These are phyloP conservation scores for Spongispora temasekensis DNA, from an alignment of 1,284 basidiomycete genomes.

Conservation along the genomic window DNA sequence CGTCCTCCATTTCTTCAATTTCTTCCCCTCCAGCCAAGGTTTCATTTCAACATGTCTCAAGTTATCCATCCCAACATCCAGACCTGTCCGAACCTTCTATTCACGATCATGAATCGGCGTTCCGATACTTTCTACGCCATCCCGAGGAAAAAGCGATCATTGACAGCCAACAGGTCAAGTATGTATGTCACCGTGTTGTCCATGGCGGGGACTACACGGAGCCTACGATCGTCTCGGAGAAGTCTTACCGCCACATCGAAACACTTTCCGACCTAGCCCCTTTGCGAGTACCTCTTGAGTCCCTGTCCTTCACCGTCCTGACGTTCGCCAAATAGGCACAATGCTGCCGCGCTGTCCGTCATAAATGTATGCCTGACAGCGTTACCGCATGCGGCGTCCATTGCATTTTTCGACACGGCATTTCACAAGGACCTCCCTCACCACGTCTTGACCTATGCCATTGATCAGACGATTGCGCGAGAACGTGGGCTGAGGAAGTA, in stretches of 20 bases:
- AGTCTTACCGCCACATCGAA: slow-evolving; percentile 70
- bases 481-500: slow-evolving; percentile 78
- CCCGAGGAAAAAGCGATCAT: slow-evolving; percentile 48
- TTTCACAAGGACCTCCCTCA: slow-evolving; percentile 79
- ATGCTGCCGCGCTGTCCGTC: slow-evolving; percentile 60
- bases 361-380: slow-evolving; percentile 61
- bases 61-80: slow-evolving; percentile 18
- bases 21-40: slow-evolving; percentile 56
- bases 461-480: slow-evolving; percentile 62
- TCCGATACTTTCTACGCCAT: slow-evolving; percentile 58
- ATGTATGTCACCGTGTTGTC: slow-evolving; percentile 75
- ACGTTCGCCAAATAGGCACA: slow-evolving; percentile 46
- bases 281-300: slow-evolving; percentile 49
- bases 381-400: slow-evolving; percentile 62
- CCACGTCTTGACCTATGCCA: slow-evolving; percentile 77
- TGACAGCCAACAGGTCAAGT: slow-evolving; percentile 46
- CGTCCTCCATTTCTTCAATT: slow-evolving; percentile 56
- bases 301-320: not conserved
- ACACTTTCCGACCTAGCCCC: slow-evolving; percentile 79
- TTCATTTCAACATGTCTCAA: slow-evolving; percentile 40
- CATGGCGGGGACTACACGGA: slow-evolving; percentile 78
- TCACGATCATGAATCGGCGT: slow-evolving; percentile 62
- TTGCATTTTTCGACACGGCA: slow-evolving; percentile 82
- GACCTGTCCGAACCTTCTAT: slow-evolving; percentile 45
- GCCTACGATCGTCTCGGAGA: slow-evolving; percentile 66